A percentile compares a stretch with the other conserved stretches of the same genome.
Evolutionary conservation across 208 protist genomes (phyloP).

Genomic region (Angomonas ambiguus): DNA sequence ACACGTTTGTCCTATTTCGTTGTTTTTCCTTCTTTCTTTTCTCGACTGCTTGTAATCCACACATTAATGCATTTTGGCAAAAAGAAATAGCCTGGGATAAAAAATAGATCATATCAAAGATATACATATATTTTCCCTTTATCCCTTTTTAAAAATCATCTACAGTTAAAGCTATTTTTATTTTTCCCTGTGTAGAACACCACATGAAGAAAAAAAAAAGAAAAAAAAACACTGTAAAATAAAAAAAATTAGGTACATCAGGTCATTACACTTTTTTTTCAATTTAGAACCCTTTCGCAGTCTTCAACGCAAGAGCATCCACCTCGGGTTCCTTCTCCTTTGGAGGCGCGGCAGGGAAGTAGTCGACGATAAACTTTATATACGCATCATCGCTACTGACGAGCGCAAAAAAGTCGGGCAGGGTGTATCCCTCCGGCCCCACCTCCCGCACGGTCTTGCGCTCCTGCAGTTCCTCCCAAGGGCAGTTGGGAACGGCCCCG

Average conservation of each 20-base stretch:
- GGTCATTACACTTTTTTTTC: not conserved
- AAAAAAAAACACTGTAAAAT: not conserved
- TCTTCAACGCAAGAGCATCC: conserved; percentile 75
- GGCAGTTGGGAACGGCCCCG: conserved; percentile 72
- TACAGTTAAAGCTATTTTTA: no score
- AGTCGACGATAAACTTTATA: conserved; percentile 59
- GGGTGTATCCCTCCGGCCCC: conserved; percentile 62
- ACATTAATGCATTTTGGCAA: no score
- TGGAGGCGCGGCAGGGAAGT: conserved; percentile 72
- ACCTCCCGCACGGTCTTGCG: conserved; percentile 53
- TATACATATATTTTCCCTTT: no score
- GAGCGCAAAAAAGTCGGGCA: conserved; percentile 73
- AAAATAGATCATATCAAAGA: no score
- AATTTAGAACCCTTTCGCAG: conserved; percentile 75
- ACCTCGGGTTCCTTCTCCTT: conserved; percentile 67
- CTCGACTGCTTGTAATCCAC: no score
- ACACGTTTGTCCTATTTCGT: no score
- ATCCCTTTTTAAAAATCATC: no score
- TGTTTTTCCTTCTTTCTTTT: no score
- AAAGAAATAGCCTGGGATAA: no score
- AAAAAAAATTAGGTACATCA: conserved; percentile 5
- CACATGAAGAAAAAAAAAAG: conserved; percentile 2
- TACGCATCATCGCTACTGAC: conserved; percentile 69
- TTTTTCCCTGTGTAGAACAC: not conserved
- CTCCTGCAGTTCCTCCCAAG: conserved; percentile 81